phyloP scores from a whole-genome alignment of 176 grass and related monocot genomes.

The Carex pumila region DNA sequence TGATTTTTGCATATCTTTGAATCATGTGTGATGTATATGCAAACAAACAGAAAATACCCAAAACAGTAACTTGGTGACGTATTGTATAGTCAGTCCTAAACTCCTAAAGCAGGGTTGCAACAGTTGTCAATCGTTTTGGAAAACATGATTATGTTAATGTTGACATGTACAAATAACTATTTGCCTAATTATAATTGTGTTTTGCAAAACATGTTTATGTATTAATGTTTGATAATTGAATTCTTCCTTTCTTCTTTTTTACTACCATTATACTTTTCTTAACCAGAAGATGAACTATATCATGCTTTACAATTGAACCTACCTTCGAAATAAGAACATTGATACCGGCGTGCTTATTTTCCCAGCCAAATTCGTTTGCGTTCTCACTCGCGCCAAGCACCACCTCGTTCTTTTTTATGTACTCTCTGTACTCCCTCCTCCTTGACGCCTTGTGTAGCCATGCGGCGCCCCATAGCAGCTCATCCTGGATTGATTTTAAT shows the following conservation, averaged over 20 bases:
- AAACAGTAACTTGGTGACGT: no score
- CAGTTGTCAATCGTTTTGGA: neutral
- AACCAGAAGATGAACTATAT: no score
- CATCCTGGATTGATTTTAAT: constrained; percentile 36
- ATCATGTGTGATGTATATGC: neutral
- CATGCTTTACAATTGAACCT: neutral
- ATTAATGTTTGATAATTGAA: no score
- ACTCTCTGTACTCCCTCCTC: constrained; percentile 50
- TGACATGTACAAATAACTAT: neutral
- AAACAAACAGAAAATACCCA: neutral
- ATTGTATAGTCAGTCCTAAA: neutral
- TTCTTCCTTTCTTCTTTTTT: no score
- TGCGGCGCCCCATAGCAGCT: constrained; percentile 88
- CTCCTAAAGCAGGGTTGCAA: neutral
- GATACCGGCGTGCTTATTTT: constrained; percentile 97
- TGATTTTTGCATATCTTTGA: neutral
- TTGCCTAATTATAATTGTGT: neutral
- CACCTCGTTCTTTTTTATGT: constrained; percentile 84
- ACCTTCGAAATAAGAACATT: constrained; percentile 96
- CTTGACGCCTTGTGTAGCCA: constrained; percentile 86
- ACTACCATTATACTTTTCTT: no score
- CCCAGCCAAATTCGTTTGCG: constrained; percentile 91
- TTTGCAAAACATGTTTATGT: no score
- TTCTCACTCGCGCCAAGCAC: constrained; percentile 51
- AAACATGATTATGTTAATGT: neutral